Percentiles rank a stretch among this genome's conserved stretches.
These are phyloP conservation scores for Litchi chinensis DNA, from an alignment of 345 rosid species.

Conservation along the genomic window DNA sequence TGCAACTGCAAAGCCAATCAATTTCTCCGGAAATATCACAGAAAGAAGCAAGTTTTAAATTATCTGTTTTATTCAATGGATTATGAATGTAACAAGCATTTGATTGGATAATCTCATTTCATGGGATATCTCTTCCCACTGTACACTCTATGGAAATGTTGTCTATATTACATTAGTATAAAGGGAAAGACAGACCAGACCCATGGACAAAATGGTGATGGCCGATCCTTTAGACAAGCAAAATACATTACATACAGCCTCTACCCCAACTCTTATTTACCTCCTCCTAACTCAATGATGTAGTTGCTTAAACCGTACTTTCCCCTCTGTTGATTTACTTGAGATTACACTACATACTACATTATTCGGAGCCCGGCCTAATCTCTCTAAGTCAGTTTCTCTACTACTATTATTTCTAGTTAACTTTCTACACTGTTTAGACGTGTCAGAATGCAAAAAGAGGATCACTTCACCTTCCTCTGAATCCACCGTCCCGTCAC, in stretches of 20 bases:
- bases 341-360: constrained; percentile 43
- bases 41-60: neutral
- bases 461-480: constrained; percentile 37
- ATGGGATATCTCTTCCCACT: constrained; percentile 10
- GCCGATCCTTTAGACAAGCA: constrained; percentile 28
- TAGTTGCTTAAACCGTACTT: constrained; percentile 31
- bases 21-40: neutral
- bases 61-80: neutral
- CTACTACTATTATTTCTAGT: constrained; percentile 36
- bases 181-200: neutral
- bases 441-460: constrained; percentile 44
- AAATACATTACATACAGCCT: constrained; percentile 34
- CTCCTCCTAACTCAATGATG: constrained; percentile 25
- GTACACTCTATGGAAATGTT: constrained; percentile 9
- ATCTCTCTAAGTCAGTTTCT: constrained; percentile 40
- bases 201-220: constrained; percentile 30
- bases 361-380: constrained; percentile 38
- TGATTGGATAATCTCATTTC: neutral
- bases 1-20: neutral
- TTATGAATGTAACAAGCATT: neutral
- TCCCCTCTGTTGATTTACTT: constrained; percentile 35
- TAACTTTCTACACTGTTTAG: constrained; percentile 43
- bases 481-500: constrained; percentile 22
- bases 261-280: constrained; percentile 33
- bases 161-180: neutral